phyloP scores from a whole-genome alignment of 352 stramenopile species.

The Poterioochromonas sp. region DNA sequence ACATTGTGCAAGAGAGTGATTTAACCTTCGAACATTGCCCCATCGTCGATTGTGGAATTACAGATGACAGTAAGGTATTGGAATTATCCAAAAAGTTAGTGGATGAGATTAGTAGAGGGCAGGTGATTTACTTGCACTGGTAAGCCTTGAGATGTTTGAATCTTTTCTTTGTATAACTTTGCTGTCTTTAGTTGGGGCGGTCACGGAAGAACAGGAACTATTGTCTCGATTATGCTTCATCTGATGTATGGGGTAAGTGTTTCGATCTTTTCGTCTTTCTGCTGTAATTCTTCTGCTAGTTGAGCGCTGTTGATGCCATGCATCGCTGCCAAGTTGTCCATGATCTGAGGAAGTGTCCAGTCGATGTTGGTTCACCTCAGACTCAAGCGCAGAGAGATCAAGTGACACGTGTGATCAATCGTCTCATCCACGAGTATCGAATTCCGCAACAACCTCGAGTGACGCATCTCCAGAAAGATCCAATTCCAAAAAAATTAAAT shows the following conservation, averaged over 20 bases:
- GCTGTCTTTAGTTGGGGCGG: too few relatives aligned
- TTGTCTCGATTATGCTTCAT: conserved; percentile 54
- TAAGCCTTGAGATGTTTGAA: conserved; percentile 28
- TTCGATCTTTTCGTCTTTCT: not conserved
- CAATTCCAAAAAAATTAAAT: not conserved
- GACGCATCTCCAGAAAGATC: not conserved
- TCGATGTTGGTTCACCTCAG: conserved; percentile 52
- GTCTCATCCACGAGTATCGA: not conserved
- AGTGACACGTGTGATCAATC: conserved; percentile 43
- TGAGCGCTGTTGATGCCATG: conserved; percentile 46
- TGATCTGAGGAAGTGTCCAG: conserved; percentile 47
- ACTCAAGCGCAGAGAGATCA: conserved; percentile 51
- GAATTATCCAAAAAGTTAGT: conserved; percentile 42
- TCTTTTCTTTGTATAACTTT: conserved; percentile 35
- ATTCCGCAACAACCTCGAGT: not conserved
- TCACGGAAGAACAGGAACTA: conserved; percentile 53
- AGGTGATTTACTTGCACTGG: conserved; percentile 54
- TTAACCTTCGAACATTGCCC: conserved; percentile 36
- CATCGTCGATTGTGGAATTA: conserved; percentile 37
- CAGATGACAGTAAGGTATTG: conserved; percentile 37
- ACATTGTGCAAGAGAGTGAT: conserved; percentile 44
- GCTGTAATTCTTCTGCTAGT: not conserved
- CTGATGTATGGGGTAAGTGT: conserved; percentile 48
- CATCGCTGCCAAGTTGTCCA: conserved; percentile 51
- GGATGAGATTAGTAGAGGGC: conserved; percentile 39